These are phyloP conservation scores for Blastomyces gilchristii DNA, from an alignment of 2,329 filamentous ascomycete species.

Conservation along the genomic window DNA sequence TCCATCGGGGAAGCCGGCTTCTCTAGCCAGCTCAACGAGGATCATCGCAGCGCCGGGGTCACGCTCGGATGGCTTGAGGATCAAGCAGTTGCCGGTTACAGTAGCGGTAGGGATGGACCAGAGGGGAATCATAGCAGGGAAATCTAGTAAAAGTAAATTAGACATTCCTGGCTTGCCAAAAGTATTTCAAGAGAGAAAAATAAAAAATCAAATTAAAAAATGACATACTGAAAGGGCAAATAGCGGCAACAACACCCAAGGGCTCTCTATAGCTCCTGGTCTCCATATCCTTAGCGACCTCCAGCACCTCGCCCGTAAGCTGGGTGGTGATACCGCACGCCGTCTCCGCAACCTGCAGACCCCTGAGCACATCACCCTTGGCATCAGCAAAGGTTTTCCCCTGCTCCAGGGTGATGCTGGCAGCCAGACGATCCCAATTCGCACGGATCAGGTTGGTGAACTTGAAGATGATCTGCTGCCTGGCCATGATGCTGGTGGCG, in stretches of 20 bases:
- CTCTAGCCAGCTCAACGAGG: slow-evolving; percentile 51
- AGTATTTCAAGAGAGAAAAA: neutral
- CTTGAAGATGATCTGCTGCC: slow-evolving; percentile 58
- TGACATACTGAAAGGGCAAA: slow-evolving; percentile 18
- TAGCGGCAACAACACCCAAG: slow-evolving; percentile 48
- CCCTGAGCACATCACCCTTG: slow-evolving; percentile 55
- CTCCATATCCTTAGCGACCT: slow-evolving; percentile 61
- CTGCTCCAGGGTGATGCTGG: slow-evolving; percentile 57
- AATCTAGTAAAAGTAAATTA: slow-evolving; percentile 42
- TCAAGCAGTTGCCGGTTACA: slow-evolving; percentile 53
- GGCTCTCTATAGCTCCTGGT: slow-evolving; percentile 56
- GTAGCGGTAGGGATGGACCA: slow-evolving; percentile 58
- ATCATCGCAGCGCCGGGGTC: slow-evolving; percentile 58
- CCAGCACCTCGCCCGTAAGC: slow-evolving; percentile 55
- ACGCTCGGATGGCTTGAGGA: slow-evolving; percentile 57
- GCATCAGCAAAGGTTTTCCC: slow-evolving; percentile 60
- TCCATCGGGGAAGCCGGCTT: slow-evolving; percentile 55
- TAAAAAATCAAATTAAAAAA: neutral
- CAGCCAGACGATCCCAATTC: slow-evolving; percentile 55
- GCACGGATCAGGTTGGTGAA: slow-evolving; percentile 53
- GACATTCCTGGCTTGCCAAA: neutral
- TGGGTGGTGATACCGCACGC: slow-evolving; percentile 58
- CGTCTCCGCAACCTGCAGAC: slow-evolving; percentile 57
- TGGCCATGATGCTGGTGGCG: slow-evolving; percentile 48
- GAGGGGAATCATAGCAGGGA: slow-evolving; percentile 61